Percentiles rank a stretch among this genome's conserved stretches.
Evolutionary conservation across 306 rosid species (phyloP).

Genomic region (Glycine tomentella): DNA sequence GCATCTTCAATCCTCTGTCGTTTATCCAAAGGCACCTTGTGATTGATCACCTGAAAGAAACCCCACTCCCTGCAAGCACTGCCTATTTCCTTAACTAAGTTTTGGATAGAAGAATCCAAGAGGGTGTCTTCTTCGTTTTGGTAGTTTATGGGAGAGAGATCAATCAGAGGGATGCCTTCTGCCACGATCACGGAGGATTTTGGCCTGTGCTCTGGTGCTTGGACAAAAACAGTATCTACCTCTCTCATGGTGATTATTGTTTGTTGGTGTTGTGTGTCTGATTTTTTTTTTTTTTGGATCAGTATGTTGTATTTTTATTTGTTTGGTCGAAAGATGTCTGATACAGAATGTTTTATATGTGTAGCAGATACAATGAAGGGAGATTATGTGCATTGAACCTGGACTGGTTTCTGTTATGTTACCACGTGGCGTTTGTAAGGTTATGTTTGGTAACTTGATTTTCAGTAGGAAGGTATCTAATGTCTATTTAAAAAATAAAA

Average conservation of each 20-base stretch:
- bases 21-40: slow-evolving; percentile 63
- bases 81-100: slow-evolving; percentile 58
- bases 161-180: slow-evolving; percentile 63
- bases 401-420: slow-evolving; percentile 6
- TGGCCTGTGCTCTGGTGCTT: slow-evolving; percentile 71
- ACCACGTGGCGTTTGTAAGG: not conserved
- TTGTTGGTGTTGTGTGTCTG: not conserved
- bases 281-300: not conserved
- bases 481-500: no score
- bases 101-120: slow-evolving; percentile 33
- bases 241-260: slow-evolving; percentile 51
- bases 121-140: not conserved
- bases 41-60: slow-evolving; percentile 79
- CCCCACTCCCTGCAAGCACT: slow-evolving; percentile 75
- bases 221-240: slow-evolving; percentile 61
- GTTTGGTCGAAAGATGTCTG: not conserved
- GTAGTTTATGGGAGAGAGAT: slow-evolving; percentile 51
- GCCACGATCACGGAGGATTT: slow-evolving; percentile 51
- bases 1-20: slow-evolving; percentile 50
- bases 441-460: not conserved
- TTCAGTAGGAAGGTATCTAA: no score
- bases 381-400: slow-evolving; percentile 14
- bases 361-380: not conserved
- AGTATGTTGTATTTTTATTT: not conserved
- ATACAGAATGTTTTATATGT: no score